These are phyloP conservation scores for Massariosphaeria phaeospora DNA, from an alignment of 495 filamentous ascomycete genomes.

Conservation along the genomic window DNA sequence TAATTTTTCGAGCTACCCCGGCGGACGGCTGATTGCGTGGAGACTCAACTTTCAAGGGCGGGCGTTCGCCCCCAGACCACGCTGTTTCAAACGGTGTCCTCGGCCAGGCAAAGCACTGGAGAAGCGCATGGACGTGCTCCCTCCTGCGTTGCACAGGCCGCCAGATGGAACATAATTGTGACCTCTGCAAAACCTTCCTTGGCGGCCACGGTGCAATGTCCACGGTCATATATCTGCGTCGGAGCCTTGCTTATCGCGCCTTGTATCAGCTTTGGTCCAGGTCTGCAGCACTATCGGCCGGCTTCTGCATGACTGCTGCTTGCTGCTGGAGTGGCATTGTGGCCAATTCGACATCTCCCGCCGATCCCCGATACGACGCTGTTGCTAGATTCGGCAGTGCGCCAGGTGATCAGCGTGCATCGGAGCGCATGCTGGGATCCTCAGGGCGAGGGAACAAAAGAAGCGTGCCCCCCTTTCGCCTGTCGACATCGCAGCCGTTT, in stretches of 20 bases:
- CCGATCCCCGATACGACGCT: slow-evolving; percentile 17
- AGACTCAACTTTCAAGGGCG: background rate
- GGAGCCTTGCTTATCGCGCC: slow-evolving; percentile 6
- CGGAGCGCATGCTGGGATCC: background rate
- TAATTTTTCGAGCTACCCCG: background rate
- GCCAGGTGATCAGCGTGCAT: slow-evolving; percentile 5
- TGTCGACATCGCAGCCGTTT: background rate
- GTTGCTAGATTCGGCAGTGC: slow-evolving; percentile 18
- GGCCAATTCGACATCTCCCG: background rate
- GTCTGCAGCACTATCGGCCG: background rate
- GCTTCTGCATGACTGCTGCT: no score
- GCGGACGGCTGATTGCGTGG: background rate
- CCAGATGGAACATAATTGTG: background rate
- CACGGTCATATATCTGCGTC: background rate
- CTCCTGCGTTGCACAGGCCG: slow-evolving; percentile 9
- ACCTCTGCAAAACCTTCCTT: background rate
- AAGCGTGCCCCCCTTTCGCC: slow-evolving; percentile 12
- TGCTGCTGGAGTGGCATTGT: background rate
- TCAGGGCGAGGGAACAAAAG: background rate
- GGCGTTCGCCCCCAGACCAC: background rate
- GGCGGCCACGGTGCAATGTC: background rate
- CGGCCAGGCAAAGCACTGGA: background rate
- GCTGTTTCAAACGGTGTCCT: slow-evolving; percentile 10
- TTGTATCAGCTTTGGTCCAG: slow-evolving; percentile 2
- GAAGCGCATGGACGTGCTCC: background rate